Evolutionary conservation across 495 filamentous ascomycete genomes (phyloP).

Genomic region (Cercophora samala): DNA sequence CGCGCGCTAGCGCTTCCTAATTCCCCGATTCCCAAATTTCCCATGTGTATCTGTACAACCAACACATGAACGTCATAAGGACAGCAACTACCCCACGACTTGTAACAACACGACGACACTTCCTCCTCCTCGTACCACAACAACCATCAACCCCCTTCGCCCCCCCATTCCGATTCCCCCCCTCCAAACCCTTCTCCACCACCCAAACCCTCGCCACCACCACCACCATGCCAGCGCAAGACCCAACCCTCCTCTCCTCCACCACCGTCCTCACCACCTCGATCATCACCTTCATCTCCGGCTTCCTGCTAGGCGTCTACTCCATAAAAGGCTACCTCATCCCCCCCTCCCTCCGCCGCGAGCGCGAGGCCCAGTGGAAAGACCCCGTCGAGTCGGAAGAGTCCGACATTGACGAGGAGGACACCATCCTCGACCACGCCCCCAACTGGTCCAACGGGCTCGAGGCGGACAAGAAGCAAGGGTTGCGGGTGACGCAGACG

Average conservation of each 20-base stretch:
- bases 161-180: background rate
- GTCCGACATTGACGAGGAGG: conserved; percentile 51
- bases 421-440: conserved; percentile 53
- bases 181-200: background rate
- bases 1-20: background rate
- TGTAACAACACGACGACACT: background rate
- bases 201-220: background rate
- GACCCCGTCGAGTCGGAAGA: conserved; percentile 51
- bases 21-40: background rate
- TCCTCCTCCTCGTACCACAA: background rate
- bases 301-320: conserved; percentile 57
- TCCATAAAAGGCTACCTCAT: conserved; percentile 51
- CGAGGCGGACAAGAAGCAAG: conserved; percentile 48
- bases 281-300: conserved; percentile 58
- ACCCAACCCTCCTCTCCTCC: conserved; percentile 15
- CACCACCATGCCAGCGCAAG: background rate
- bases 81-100: background rate
- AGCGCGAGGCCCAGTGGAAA: conserved; percentile 32
- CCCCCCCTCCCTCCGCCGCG: conserved; percentile 38
- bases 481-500: conserved; percentile 35
- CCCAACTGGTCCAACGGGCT: conserved; percentile 56
- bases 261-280: conserved; percentile 57
- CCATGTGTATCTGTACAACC: background rate
- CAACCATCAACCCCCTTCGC: background rate
- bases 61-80: background rate